Conservation (phyloP, 495 filamentous ascomycete species). For the Clohesyomyces aquaticus region DNA sequence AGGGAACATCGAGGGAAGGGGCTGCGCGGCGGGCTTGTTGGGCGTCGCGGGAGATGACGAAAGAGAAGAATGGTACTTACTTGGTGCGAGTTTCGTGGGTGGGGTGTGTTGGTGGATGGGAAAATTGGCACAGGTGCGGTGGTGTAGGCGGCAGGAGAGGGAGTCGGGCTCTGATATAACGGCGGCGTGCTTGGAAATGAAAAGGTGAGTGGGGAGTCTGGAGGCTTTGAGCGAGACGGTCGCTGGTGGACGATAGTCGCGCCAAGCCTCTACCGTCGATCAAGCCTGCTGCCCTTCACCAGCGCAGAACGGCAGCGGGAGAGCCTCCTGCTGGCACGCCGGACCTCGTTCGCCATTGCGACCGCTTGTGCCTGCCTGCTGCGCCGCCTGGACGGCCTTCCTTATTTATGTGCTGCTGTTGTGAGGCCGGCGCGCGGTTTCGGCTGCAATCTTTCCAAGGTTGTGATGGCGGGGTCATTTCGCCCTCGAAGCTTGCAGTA, state of each 20-base stretch:
- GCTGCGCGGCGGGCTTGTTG: conserved; percentile 14
- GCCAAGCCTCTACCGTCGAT: conserved; percentile 19
- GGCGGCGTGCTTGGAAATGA: conserved; percentile 1
- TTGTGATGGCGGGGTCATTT: too few relatives aligned
- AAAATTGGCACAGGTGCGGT: conserved; percentile 4
- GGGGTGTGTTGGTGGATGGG: conserved; percentile 1
- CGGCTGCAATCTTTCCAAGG: too few relatives aligned
- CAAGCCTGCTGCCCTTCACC: conserved; percentile 2
- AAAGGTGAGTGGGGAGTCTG: conserved; percentile 5
- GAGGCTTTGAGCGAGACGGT: background rate
- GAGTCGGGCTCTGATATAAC: background rate
- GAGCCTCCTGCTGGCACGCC: background rate
- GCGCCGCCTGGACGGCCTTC: too few relatives aligned
- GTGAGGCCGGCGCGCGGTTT: too few relatives aligned
- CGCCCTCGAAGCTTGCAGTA: too few relatives aligned
- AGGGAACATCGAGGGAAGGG: conserved; percentile 15
- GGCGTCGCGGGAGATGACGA: conserved; percentile 25
- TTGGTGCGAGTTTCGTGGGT: background rate
- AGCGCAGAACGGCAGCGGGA: background rate
- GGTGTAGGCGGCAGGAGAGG: conserved; percentile 5
- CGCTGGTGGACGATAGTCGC: background rate
- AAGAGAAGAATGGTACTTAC: conserved; percentile 33
- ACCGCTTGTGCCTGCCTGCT: background rate
- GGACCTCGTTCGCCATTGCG: background rate
- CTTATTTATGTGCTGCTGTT: too few relatives aligned